These are phyloP conservation scores for Trichoderma koningii DNA, from an alignment of 2,329 filamentous ascomycete species.

Conservation along the genomic window DNA sequence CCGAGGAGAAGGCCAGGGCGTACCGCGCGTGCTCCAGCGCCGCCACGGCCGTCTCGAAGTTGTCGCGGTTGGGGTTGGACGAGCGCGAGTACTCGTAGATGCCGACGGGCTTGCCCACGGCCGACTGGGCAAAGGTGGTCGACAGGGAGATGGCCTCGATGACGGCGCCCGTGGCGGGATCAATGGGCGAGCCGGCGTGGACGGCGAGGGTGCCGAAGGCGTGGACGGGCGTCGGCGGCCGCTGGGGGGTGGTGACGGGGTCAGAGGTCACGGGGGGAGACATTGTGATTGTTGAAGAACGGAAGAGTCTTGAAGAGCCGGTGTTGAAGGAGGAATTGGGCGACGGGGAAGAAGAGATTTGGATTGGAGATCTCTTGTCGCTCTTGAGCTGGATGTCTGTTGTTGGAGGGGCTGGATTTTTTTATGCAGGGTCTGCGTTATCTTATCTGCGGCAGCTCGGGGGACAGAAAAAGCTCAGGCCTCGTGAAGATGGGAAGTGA, in stretches of 20 bases:
- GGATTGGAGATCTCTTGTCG: background rate
- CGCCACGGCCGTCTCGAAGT: slow-evolving; percentile 90
- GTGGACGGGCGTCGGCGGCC: slow-evolving; percentile 70
- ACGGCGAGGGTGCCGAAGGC: slow-evolving; percentile 92
- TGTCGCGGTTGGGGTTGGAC: slow-evolving; percentile 90
- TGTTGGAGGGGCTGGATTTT: slow-evolving; percentile 8
- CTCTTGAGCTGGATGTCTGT: background rate
- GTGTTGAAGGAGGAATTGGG: background rate
- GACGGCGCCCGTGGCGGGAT: slow-evolving; percentile 89
- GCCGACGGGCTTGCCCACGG: slow-evolving; percentile 84
- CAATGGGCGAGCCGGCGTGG: slow-evolving; percentile 88
- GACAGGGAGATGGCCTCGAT: slow-evolving; percentile 96
- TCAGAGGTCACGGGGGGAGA: slow-evolving; percentile 43
- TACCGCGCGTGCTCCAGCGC: slow-evolving; percentile 90
- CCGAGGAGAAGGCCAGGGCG: slow-evolving; percentile 91
- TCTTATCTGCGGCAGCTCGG: slow-evolving; percentile 13
- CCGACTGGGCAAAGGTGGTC: slow-evolving; percentile 91
- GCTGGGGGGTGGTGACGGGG: slow-evolving; percentile 71
- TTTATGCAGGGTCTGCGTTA: slow-evolving; percentile 28
- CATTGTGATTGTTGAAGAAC: slow-evolving; percentile 29
- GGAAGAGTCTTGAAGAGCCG: background rate
- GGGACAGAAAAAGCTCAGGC: too few species aligned
- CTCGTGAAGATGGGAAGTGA: too few species aligned
- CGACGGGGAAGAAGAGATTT: background rate
- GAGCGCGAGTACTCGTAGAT: slow-evolving; percentile 91